Evolutionary conservation across 2,329 filamentous ascomycete species (phyloP).

Genomic region (Pseudodiploospora longispora): DNA sequence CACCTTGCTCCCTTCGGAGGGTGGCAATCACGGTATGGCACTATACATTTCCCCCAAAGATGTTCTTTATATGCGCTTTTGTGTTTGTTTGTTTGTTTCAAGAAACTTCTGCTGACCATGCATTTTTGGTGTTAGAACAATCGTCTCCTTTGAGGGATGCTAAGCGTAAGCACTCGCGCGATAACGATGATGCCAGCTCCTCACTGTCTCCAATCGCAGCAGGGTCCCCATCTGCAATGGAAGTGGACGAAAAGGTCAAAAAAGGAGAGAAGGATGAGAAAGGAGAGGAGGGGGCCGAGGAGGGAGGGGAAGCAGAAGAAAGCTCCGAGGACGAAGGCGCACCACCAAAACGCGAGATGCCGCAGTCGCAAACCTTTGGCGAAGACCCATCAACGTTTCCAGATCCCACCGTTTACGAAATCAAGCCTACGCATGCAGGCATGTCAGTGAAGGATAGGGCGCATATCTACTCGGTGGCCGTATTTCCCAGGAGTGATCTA

Average conservation of each 20-base stretch:
- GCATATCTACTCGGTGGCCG: constrained; percentile 78
- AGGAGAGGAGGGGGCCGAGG: constrained; percentile 32
- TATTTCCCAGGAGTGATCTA: constrained; percentile 74
- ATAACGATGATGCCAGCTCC: constrained; percentile 49
- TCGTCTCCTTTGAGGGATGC: constrained; percentile 46
- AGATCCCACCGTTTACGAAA: constrained; percentile 92
- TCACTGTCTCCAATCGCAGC: constrained; percentile 50
- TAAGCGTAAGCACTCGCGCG: constrained; percentile 45
- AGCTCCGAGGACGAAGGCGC: constrained; percentile 53
- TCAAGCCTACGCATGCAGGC: constrained; percentile 61
- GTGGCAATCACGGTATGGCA: constrained; percentile 21
- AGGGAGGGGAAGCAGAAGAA: constrained; percentile 38
- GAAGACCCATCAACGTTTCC: constrained; percentile 85
- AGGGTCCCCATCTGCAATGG: constrained; percentile 47
- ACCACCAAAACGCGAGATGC: constrained; percentile 55
- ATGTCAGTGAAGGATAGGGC: constrained; percentile 83
- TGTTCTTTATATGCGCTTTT: too few relatives aligned
- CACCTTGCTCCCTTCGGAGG: constrained; percentile 47
- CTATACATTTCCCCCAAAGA: not conserved
- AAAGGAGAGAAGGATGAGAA: constrained; percentile 34
- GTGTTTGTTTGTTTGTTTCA: not conserved
- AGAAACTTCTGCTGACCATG: constrained; percentile 8
- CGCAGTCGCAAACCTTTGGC: constrained; percentile 82
- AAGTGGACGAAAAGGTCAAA: constrained; percentile 47
- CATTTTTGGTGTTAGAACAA: constrained; percentile 31